Base-by-base conservation (phyloP, 176 grass and related monocot species). In the Eragrostis nindensis region DNA sequence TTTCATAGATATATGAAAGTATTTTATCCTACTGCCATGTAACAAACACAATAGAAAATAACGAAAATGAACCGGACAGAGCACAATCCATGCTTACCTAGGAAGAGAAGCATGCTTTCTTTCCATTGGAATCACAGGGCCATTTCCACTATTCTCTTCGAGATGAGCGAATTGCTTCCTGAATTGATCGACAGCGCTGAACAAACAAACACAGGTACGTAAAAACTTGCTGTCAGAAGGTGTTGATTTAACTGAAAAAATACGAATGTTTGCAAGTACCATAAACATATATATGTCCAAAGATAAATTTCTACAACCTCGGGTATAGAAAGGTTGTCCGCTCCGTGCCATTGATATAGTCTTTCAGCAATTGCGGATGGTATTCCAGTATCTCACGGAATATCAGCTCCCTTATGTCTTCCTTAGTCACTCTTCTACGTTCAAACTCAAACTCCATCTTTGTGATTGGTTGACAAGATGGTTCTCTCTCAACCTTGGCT, bases 381-480 rank as follows among this genome's bases (percentile, higher is more conserved):
- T 99, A 99, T 75, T 99, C 92, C 88, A 99, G 63, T 89, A 93
- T 99, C 62, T 99, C 96, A 80, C 84, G 84, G 68, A 99, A 99
- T 66, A 99, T 99, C 54, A 99, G 79, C 82, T 99, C 96, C 63
- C 90, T 86, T 77, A 99, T 90, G 66, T 99, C 96, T 83, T 95
- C 96, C 83, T 99, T 93, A 47, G 96, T 95, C 43, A 99, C 96
- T 86, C 96, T 89, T 81, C 88, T 90, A 49, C 90, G 83, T 74
- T 99, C 96, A 77, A 99, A 99, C 66, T 99, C 96, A 71, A 99
- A 99, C 77, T 99, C 96, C 92, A 99, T 93, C 74, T 99, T 99
- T 50, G 86, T 91, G 56, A 99, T 99, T 32, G 92, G 96, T 71
- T 91, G 92, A 68, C 96, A 91, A 8, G 90, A 99, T 73, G 96